Evolutionary conservation across 177 flowering plant species (phyloP).

Genomic region (Tripterygium wilfordii): DNA sequence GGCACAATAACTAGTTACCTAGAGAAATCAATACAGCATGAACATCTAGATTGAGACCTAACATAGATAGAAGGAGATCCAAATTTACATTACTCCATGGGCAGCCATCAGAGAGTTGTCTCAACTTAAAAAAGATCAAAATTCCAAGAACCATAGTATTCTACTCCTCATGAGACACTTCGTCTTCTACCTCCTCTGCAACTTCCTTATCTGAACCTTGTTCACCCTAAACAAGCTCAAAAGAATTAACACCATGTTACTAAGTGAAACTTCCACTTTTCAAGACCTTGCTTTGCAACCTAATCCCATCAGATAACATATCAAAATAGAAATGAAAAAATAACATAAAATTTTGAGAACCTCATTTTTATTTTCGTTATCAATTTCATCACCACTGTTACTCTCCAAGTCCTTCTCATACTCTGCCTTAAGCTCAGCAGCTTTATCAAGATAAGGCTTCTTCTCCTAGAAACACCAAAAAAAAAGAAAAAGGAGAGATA

Average conservation of each 20-base stretch:
- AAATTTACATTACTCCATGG: no score
- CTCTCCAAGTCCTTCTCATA: slow-evolving; percentile 50
- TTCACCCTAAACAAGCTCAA: slow-evolving; percentile 15
- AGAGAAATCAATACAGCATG: no score
- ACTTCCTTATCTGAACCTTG: slow-evolving; percentile 17
- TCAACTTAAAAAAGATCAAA: neutral
- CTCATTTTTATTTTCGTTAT: slow-evolving; percentile 16
- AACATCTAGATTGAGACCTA: no score
- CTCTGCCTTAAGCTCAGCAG: slow-evolving; percentile 71
- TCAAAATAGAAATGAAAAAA: neutral
- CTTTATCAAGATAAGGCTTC: slow-evolving; percentile 57
- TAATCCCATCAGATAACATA: no score
- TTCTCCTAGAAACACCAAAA: slow-evolving; percentile 45
- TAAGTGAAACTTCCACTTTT: no score
- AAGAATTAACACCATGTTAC: no score
- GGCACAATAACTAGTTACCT: no score
- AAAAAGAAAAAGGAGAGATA: no score
- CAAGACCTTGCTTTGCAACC: no score
- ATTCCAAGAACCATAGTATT: neutral
- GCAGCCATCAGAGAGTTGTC: neutral
- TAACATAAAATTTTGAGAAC: neutral
- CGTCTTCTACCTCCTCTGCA: slow-evolving; percentile 11
- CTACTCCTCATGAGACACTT: neutral
- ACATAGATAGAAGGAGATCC: no score
- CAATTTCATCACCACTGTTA: slow-evolving; percentile 31